phyloP scores from a whole-genome alignment of 1,139 yeast species.

The Torulaspora globosa region DNA sequence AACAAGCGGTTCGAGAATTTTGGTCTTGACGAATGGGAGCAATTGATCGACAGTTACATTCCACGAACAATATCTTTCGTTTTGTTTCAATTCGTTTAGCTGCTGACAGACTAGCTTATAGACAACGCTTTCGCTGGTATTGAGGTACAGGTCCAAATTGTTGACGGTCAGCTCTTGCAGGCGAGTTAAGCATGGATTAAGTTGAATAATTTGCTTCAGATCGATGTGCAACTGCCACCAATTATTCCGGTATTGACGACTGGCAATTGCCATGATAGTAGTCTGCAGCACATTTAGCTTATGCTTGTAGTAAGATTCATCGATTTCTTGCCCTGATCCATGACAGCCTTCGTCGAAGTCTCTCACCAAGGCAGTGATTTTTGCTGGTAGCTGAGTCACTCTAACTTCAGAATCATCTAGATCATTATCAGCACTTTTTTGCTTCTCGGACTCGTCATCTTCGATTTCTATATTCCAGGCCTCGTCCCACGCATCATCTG shows the following conservation, averaged over 20 bases:
- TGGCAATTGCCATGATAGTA: constrained; percentile 28
- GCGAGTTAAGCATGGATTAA: constrained; percentile 15
- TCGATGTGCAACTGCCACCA: constrained; percentile 35
- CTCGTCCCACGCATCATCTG: constrained; percentile 30
- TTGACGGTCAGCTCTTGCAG: constrained; percentile 25
- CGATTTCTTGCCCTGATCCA: constrained; percentile 15
- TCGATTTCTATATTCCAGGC: constrained; percentile 30
- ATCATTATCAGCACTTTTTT: neutral
- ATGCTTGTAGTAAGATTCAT: constrained; percentile 21
- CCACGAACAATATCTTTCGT: constrained; percentile 32
- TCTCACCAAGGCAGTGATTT: constrained; percentile 13
- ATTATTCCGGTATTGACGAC: constrained; percentile 20
- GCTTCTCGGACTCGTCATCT: constrained; percentile 12
- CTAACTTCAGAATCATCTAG: neutral
- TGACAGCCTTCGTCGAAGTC: constrained; percentile 20
- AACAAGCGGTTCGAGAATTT: constrained; percentile 22
- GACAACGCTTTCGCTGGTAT: constrained; percentile 21
- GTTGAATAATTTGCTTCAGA: constrained; percentile 19
- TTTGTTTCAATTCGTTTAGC: constrained; percentile 20
- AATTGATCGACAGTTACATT: constrained; percentile 20
- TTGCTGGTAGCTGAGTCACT: constrained; percentile 23
- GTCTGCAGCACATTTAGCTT: constrained; percentile 34
- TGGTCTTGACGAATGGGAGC: constrained; percentile 24
- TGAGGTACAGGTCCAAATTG: constrained; percentile 21
- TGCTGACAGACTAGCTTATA: constrained; percentile 19